These are phyloP conservation scores for Phytopythium cucurbitacearum DNA, from an alignment of 352 stramenopile genomes.

Conservation along the genomic window DNA sequence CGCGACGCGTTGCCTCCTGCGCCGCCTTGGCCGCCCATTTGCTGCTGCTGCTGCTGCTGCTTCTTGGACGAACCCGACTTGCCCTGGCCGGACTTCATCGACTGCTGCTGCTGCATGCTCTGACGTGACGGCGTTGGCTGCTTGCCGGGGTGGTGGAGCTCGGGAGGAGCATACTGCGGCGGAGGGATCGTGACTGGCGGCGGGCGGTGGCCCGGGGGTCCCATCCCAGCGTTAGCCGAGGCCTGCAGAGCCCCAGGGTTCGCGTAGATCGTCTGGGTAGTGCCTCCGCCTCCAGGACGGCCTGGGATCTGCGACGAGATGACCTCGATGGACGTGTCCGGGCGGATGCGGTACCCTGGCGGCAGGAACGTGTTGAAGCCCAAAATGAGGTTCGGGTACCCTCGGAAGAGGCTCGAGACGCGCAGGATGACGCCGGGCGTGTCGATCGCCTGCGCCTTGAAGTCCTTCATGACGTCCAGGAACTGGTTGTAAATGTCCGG, in stretches of 20 bases:
- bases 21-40: background rate
- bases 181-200: slow-evolving; percentile 70
- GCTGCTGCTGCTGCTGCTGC: slow-evolving; percentile 17
- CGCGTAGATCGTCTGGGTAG: slow-evolving; percentile 27
- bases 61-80: slow-evolving; percentile 60
- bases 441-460: slow-evolving; percentile 98
- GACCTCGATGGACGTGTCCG: slow-evolving; percentile 78
- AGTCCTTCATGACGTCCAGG: slow-evolving; percentile 99
- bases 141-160: slow-evolving; percentile 32
- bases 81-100: slow-evolving; percentile 24
- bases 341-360: slow-evolving; percentile 88
- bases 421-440: slow-evolving; percentile 97
- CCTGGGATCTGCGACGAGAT: slow-evolving; percentile 64
- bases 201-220: slow-evolving; percentile 43
- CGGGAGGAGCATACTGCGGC: slow-evolving; percentile 52
- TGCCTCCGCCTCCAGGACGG: slow-evolving; percentile 19
- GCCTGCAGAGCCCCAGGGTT: slow-evolving; percentile 11
- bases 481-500: slow-evolving; percentile 99
- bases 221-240: slow-evolving; percentile 15
- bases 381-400: slow-evolving; percentile 98
- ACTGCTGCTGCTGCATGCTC: slow-evolving; percentile 24
- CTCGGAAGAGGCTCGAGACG: slow-evolving; percentile 98
- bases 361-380: slow-evolving; percentile 99
- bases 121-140: slow-evolving; percentile 53
- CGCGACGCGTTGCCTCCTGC: slow-evolving; percentile 22